These are phyloP conservation scores for Aspergillus sp. DNA, from an alignment of 2,329 filamentous ascomycete species.

Conservation along the genomic window DNA sequence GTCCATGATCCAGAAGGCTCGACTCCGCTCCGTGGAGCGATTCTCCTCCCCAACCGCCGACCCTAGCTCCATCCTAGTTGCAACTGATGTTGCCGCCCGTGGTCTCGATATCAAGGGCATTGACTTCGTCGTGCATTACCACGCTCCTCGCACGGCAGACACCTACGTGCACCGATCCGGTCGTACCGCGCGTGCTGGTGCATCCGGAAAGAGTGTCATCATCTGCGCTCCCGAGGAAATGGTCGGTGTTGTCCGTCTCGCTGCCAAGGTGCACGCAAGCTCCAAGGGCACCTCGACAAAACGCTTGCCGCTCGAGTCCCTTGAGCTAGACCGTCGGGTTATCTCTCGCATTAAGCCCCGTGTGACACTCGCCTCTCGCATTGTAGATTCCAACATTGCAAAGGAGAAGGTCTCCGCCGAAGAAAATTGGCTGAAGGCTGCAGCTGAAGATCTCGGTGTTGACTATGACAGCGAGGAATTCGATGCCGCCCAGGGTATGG, in stretches of 20 bases:
- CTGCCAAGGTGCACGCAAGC: slow-evolving; percentile 78
- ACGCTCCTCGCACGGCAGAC: slow-evolving; percentile 85
- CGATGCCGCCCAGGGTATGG: slow-evolving; percentile 51
- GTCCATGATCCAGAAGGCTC: slow-evolving; percentile 92
- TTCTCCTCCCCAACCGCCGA: slow-evolving; percentile 62
- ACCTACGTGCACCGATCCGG: slow-evolving; percentile 94
- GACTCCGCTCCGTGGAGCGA: slow-evolving; percentile 84
- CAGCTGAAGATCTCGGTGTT: slow-evolving; percentile 87
- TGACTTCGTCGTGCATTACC: slow-evolving; percentile 89
- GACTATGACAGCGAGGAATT: slow-evolving; percentile 91
- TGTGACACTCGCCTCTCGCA: slow-evolving; percentile 74
- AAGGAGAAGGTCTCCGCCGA: slow-evolving; percentile 84
- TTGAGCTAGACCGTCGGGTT: slow-evolving; percentile 78
- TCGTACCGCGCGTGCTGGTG: slow-evolving; percentile 79
- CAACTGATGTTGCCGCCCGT: slow-evolving; percentile 88
- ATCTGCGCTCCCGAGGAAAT: slow-evolving; percentile 92
- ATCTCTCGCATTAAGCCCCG: slow-evolving; percentile 72
- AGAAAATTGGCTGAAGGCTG: slow-evolving; percentile 76
- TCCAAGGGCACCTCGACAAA: slow-evolving; percentile 47
- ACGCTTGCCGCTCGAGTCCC: slow-evolving; percentile 63
- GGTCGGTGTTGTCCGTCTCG: slow-evolving; percentile 72
- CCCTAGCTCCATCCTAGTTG: slow-evolving; percentile 67
- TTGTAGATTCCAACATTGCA: slow-evolving; percentile 75
- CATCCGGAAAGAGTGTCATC: slow-evolving; percentile 74
- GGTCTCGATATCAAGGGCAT: slow-evolving; percentile 91